phyloP scores from a whole-genome alignment of 2,329 filamentous ascomycete genomes.

The Trematosphaeria pertusa region DNA sequence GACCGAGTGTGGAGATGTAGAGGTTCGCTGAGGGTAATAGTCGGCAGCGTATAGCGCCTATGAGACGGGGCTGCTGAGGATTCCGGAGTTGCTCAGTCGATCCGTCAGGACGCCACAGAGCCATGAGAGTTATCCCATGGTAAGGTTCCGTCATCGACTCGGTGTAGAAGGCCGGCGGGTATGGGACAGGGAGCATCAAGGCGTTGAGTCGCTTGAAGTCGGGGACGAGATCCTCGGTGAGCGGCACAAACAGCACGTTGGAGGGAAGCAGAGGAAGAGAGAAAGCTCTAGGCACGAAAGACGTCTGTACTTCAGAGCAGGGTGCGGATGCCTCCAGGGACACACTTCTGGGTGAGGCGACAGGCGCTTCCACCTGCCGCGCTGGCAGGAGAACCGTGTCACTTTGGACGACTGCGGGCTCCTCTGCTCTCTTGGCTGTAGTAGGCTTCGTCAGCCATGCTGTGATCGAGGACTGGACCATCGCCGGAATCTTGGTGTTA shows the following conservation, averaged over 20 bases:
- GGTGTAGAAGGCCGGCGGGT: conserved; percentile 67
- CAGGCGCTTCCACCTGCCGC: conserved; percentile 28
- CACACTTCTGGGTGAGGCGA: conserved; percentile 28
- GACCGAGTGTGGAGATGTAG: conserved; percentile 67
- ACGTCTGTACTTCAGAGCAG: conserved; percentile 3
- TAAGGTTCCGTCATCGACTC: conserved; percentile 64
- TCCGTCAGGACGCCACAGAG: conserved; percentile 58
- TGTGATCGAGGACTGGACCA: conserved; percentile 56
- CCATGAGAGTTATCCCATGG: conserved; percentile 64
- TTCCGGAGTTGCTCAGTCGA: conserved; percentile 8
- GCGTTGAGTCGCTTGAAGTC: conserved; percentile 64
- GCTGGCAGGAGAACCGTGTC: too few species aligned
- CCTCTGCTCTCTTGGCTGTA: conserved; percentile 33
- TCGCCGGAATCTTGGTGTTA: too few species aligned
- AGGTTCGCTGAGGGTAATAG: conserved; percentile 53
- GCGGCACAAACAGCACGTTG: conserved; percentile 61
- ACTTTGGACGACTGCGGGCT: conserved; percentile 2
- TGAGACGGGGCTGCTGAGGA: conserved; percentile 42
- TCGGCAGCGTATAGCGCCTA: conserved; percentile 58
- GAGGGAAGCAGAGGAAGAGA: conserved; percentile 48
- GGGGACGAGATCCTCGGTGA: conserved; percentile 61
- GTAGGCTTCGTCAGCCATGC: conserved; percentile 57
- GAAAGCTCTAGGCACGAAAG: conserved; percentile 26
- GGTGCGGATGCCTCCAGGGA: background rate
- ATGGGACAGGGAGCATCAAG: conserved; percentile 66